Evolutionary conservation across 1,284 basidiomycete species (phyloP), one percentile per base, ranked within the genome.

Genomic region (Papiliotrema terrestris): DNA sequence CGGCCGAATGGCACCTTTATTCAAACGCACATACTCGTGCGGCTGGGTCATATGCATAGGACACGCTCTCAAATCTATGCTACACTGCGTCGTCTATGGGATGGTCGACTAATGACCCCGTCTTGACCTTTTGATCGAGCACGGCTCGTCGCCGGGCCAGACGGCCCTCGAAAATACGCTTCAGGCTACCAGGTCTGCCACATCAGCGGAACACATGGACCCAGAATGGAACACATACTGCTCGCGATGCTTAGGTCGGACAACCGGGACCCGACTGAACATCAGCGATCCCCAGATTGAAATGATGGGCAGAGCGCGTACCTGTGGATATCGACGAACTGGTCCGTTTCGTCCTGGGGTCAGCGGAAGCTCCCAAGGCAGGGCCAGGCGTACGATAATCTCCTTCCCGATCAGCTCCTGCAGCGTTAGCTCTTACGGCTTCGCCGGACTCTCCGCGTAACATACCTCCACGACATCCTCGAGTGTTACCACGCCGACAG

Each of bases 401-500:
- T 75, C 71, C 48, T 65, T 65, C 2, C 73, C 71, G 25, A 75
- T 70, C 43, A 75, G 52, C 48, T 73, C 72, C 65, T 71, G 62
- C 2, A 26, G 38, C n/a, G 25, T 49, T 48, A 47, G 51, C 37
- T 47, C 22, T 36, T 15, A n/a, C n/a, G 35, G 23, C 25, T 9
- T 69, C 66, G 6, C 4, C 5, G n/a, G 8, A 4, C 35, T 22
- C 8, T 20, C 13, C 20, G 19, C 23, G 11, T 25, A 37, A 55
- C 68, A 66, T 62, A 78, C 78, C 59, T 80, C 79, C 14, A 80
- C 77, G 17, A 80, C 77, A 56, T 80, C 79, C 56, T 80, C 79
- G 5, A 80, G 69, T 4, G 79, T 91, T 44, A 90, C 83, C 0
- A 91, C 83, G 23, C 90, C 90, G 19, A 91, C 80, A 0, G 84